Evolutionary conservation across 805 yeast genomes (phyloP), one percentile per base, ranked within the genome.

Genomic region (Grigorovia humatica): DNA sequence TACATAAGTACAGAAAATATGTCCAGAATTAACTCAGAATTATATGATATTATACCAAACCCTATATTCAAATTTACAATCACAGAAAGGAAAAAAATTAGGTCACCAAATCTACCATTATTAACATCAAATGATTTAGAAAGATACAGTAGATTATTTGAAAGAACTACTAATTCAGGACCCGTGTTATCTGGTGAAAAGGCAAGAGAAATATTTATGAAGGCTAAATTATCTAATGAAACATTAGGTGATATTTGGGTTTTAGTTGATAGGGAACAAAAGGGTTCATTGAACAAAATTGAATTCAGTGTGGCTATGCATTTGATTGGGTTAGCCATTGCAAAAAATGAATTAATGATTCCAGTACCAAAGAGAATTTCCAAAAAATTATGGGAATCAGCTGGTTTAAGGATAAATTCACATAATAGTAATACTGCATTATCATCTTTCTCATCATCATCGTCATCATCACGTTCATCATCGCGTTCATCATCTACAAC

Each of bases 231-330:
- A 51, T 88, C 95, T 23, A 84, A 83, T 38, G 77, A 78, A 12
- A 76, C 81, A 1, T 73, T 93, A 55, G 96, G 95, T 52, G 83
- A 82, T 62, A 83, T 93, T 54, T 93, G 99, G 99, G 77, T 76
- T 49, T 74, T 91, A 53, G 90, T 85, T 41, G 99, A 93, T 65
- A 79, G 81, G 52, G 77, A 78, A 48, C 81, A 81, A 59, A 68
- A 76, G 1, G 99, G 99, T 6, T 75, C 77, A 51, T 78, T 93
- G 59, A 74, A 78, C 51, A 78, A 81, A 62, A 75, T 82, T 20
- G 89, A 88, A 64, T 93, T 93, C 59, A 79, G 87, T 44, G 77
- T 91, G 58, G 97, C 98, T 9, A 91, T 93, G 98, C 95, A 87
- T 68, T 75, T 93, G 62, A 87, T 93, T 56, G 97, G 91, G 65